Percentiles rank a stretch among this genome's conserved stretches.
Evolutionary conservation across 345 rosid species (phyloP).

Genomic region (Ailanthus altissimus): DNA sequence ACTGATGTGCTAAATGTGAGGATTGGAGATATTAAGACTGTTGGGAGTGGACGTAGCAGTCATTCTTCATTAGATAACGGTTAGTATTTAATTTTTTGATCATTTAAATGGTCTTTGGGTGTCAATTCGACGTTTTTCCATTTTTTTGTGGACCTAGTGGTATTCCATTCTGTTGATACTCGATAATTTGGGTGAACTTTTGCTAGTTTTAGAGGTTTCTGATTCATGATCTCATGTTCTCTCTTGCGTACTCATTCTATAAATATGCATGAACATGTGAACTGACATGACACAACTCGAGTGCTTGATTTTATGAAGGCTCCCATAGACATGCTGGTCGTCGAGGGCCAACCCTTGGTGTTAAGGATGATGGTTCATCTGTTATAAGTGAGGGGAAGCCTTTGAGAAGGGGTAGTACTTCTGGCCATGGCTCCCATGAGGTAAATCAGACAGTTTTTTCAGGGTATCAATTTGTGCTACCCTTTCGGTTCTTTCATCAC

Average conservation of each 20-base stretch:
- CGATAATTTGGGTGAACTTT: background rate
- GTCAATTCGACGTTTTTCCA: background rate
- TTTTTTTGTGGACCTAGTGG: background rate
- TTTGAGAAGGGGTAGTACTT: slow-evolving; percentile 39
- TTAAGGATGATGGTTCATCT: slow-evolving; percentile 43
- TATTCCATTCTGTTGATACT: background rate
- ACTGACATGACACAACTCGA: slow-evolving; percentile 6
- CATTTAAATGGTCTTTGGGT: background rate
- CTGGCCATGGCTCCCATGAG: slow-evolving; percentile 45
- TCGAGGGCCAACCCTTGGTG: slow-evolving; percentile 38
- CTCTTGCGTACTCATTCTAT: background rate
- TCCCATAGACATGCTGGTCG: slow-evolving; percentile 44
- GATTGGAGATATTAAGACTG: slow-evolving; percentile 33
- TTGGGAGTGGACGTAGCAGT: slow-evolving; percentile 33
- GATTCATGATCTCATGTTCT: background rate
- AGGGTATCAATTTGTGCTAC: background rate
- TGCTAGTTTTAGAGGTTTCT: background rate
- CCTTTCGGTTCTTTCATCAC: slow-evolving; percentile 5
- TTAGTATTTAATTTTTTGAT: slow-evolving; percentile 27
- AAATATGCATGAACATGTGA: background rate
- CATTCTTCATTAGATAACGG: slow-evolving; percentile 46
- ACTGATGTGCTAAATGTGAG: slow-evolving; percentile 31
- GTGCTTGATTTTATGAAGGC: slow-evolving; percentile 36
- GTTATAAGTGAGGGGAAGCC: slow-evolving; percentile 39
- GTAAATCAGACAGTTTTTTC: slow-evolving; percentile 19